These are phyloP conservation scores for Fusarium multiceps DNA, from an alignment of 2,329 filamentous ascomycete genomes.

Conservation along the genomic window DNA sequence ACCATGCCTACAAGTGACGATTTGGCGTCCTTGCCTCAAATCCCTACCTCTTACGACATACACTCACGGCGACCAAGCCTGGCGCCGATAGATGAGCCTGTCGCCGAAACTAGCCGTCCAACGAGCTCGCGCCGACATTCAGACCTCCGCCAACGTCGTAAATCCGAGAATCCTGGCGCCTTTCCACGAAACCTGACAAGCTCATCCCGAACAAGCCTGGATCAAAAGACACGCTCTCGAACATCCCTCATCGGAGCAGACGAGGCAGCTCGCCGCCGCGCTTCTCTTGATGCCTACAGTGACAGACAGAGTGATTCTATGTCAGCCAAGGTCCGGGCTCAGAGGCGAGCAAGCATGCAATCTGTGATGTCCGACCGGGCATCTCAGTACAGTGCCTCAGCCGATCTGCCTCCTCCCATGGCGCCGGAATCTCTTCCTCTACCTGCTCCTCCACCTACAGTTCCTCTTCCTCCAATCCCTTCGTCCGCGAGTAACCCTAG, in stretches of 20 bases:
- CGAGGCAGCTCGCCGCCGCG: slow-evolving; percentile 44
- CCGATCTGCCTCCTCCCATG: slow-evolving; percentile 43
- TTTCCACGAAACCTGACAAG: slow-evolving; percentile 25
- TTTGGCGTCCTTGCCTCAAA: slow-evolving; percentile 26
- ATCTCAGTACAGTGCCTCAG: slow-evolving; percentile 37
- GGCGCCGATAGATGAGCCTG: slow-evolving; percentile 27
- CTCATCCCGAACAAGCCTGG: slow-evolving; percentile 25
- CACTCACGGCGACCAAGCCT: slow-evolving; percentile 43
- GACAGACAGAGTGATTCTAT: slow-evolving; percentile 40
- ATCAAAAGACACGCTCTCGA: slow-evolving; percentile 40
- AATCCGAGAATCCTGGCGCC: slow-evolving; percentile 28
- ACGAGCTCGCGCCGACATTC: slow-evolving; percentile 48
- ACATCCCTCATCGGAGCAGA: slow-evolving; percentile 31
- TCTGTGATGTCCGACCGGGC: slow-evolving; percentile 46
- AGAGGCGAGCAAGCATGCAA: slow-evolving; percentile 47
- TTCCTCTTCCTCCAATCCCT: slow-evolving; percentile 50
- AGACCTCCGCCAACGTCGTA: slow-evolving; percentile 49
- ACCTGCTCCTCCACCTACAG: slow-evolving; percentile 47
- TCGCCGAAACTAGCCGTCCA: slow-evolving; percentile 30
- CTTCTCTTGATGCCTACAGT: slow-evolving; percentile 50
- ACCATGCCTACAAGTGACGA: slow-evolving; percentile 28
- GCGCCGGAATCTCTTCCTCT: slow-evolving; percentile 40
- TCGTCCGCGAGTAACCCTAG: slow-evolving; percentile 39
- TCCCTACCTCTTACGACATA: slow-evolving; percentile 23
- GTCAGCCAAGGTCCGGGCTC: slow-evolving; percentile 34